Percentiles rank a stretch among this genome's conserved stretches.
Conservation (phyloP, 768 basidiomycete species). For the Boletus eberwhitei region DNA sequence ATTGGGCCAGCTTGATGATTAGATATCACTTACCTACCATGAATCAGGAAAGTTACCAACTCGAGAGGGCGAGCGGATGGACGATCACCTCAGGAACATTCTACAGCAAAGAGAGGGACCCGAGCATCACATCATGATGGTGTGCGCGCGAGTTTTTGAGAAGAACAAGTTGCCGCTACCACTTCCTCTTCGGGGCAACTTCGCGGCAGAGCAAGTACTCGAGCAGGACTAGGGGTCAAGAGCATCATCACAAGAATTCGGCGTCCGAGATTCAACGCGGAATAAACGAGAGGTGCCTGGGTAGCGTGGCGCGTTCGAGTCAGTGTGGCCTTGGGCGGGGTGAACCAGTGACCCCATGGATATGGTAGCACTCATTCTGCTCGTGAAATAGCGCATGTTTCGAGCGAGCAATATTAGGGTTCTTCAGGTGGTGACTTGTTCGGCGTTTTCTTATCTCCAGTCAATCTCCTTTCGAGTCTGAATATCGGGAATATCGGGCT, state of each 20-base stretch:
- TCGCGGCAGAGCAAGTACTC: conserved; percentile 3
- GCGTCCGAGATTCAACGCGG: not conserved
- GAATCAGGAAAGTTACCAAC: not conserved
- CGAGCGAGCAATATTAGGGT: not conserved
- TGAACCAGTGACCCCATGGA: too few species aligned
- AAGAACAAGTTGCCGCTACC: not conserved
- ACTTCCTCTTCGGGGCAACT: conserved; percentile 12
- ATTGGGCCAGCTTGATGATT: not conserved
- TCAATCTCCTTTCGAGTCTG: conserved; percentile 5
- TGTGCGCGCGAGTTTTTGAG: not conserved
- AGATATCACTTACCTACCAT: not conserved
- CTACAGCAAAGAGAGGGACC: not conserved
- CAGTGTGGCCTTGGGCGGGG: not conserved
- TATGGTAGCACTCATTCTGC: not conserved
- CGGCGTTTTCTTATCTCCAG: conserved; percentile 7
- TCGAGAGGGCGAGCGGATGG: not conserved
- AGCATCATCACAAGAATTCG: not conserved
- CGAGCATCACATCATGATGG: not conserved
- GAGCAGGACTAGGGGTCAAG: not conserved
- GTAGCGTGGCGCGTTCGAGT: not conserved
- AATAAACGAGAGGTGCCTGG: not conserved
- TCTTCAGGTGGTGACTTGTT: not conserved
- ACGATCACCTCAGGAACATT: conserved; percentile 8
- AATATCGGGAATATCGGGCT: not conserved
- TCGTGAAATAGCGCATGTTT: not conserved